Percentiles rank a stretch among this genome's conserved stretches.
Conservation (phyloP, 805 yeast genomes). For the Schwanniomyces sp. region DNA sequence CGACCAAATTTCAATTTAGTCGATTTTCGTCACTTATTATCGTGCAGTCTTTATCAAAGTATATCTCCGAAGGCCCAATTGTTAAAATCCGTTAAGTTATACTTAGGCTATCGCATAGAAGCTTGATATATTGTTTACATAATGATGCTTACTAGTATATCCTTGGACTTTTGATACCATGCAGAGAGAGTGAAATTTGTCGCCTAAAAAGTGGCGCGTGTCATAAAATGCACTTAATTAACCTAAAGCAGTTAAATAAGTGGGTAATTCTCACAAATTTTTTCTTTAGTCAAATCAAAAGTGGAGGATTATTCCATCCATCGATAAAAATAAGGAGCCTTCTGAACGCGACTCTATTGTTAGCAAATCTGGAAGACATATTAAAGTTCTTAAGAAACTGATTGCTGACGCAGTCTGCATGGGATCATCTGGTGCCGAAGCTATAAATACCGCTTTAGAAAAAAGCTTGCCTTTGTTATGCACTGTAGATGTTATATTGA, state of each 20-base stretch:
- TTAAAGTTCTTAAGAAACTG: background rate
- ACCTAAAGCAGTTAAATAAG: constrained; percentile 12
- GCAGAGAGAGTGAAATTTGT: background rate
- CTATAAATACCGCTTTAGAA: background rate
- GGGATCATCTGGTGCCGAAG: background rate
- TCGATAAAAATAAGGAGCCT: background rate
- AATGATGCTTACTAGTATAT: background rate
- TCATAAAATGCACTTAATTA: constrained; percentile 11
- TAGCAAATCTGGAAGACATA: background rate
- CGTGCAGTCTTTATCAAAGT: background rate
- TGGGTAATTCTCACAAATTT: background rate
- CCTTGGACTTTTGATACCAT: background rate
- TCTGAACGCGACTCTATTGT: background rate
- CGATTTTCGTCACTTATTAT: background rate
- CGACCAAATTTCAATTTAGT: background rate
- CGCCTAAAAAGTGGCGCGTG: constrained; percentile 1
- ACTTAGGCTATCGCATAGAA: background rate
- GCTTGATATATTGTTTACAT: background rate
- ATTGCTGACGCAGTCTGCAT: background rate
- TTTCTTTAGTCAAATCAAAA: background rate
- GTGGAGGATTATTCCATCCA: background rate
- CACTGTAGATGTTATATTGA: background rate
- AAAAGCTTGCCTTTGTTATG: background rate
- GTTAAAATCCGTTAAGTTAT: background rate
- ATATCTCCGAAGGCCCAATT: background rate